Conservation (phyloP, 192 early-diverging fungal genomes). For the Paraglomus occultum region DNA sequence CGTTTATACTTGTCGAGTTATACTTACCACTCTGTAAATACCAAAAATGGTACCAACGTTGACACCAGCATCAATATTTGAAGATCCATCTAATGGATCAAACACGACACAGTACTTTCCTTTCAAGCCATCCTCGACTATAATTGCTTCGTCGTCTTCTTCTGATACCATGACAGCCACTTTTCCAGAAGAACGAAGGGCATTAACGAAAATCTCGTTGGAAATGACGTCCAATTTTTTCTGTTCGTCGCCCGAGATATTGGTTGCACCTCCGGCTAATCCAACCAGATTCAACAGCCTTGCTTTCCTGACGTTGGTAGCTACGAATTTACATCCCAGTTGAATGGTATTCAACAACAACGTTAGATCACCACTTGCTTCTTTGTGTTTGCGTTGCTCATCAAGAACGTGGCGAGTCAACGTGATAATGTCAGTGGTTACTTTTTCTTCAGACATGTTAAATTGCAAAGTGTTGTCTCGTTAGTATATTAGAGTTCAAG, state of each 20-base stretch:
- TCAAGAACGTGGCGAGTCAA: slow-evolving; percentile 90
- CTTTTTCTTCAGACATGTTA: slow-evolving; percentile 26
- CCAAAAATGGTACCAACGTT: slow-evolving; percentile 99
- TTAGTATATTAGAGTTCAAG: no score
- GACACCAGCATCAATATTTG: slow-evolving; percentile 99
- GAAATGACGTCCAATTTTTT: slow-evolving; percentile 97
- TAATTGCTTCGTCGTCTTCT: slow-evolving; percentile 93
- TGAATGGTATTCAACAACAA: slow-evolving; percentile 87
- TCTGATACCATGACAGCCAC: slow-evolving; percentile 95
- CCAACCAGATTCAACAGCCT: slow-evolving; percentile 95
- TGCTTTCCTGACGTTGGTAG: slow-evolving; percentile 94
- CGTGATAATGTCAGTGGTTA: slow-evolving; percentile 86
- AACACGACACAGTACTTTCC: slow-evolving; percentile 96
- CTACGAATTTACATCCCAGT: slow-evolving; percentile 96
- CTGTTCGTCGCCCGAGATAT: slow-evolving; percentile 92
- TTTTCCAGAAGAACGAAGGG: slow-evolving; percentile 84
- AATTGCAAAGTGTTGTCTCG: neutral
- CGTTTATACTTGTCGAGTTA: no score
- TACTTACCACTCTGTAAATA: slow-evolving; percentile 85
- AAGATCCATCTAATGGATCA: slow-evolving; percentile 96
- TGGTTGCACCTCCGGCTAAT: slow-evolving; percentile 73
- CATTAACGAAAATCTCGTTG: slow-evolving; percentile 98
- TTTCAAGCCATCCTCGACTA: slow-evolving; percentile 71
- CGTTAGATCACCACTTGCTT: slow-evolving; percentile 93
- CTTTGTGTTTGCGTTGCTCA: slow-evolving; percentile 81